Base-by-base conservation (phyloP, 2,329 filamentous ascomycete genomes). In the Chrysoporthe cubensis region DNA sequence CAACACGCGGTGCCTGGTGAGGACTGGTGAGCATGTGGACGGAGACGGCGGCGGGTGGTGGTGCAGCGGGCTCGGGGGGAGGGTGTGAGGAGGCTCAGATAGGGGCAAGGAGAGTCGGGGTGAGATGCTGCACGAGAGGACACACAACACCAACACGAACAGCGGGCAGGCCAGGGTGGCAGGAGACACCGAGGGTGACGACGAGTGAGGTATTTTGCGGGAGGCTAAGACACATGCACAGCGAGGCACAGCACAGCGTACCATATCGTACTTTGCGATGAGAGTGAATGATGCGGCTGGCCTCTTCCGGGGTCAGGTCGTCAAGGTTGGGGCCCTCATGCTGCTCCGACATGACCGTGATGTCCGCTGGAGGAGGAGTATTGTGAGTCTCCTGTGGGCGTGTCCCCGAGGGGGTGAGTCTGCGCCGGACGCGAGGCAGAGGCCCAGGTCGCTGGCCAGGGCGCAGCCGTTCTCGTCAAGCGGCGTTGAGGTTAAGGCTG, bases 191-290 rank as follows among this genome's bases (percentile, higher is more conserved):
- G 16, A 57, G 11, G 14, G n/a, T 13, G 11, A n/a, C n/a, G 34
- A 37, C 18, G 5, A 13, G 32, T 16, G 56, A 58, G 34, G 37
- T 21, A 40, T 40, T 4, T n/a, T 9, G 40, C 9, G 42, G 18
- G 40, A 43, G n/a, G n/a, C 40, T 40, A 13, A 42, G 60, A n/a
- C 42, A 50, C 44, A 13, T 43, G 34, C 32, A 50, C 26, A 56
- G 26, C 48, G 18, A 56, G 44, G 21, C 32, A 16, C 43, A 61
- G 21, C 32, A 16, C 43, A 61, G 80, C 87, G 76, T 82, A 90
- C 88, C 88, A 77, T 90, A 90, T 74, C 88, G 84, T 66, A 90
- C 88, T 77, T 90, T 90, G 72, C 88, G 86, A 75, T 90, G 88
- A 64, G 87, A 90, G 76, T 90, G 88, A 72, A 90, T 90, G 78